Evolutionary conservation across 305 asterid species (phyloP).

Genomic region (Fraxinus latifolia): DNA sequence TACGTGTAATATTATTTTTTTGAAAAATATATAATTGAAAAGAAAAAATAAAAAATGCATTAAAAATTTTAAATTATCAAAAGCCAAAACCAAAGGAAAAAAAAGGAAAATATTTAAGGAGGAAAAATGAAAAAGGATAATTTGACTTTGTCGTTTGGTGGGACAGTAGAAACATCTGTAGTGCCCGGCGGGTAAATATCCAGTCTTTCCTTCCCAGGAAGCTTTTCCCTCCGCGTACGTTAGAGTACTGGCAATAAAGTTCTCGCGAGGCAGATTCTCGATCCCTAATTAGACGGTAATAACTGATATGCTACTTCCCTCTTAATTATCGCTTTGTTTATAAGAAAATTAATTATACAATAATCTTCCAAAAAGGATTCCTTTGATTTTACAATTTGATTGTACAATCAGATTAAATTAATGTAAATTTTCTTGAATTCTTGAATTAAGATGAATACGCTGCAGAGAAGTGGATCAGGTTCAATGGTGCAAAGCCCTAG

Average conservation of each 20-base stretch:
- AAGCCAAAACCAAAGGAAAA: neutral
- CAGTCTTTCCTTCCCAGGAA: neutral
- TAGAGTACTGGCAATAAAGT: neutral
- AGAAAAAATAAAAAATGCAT: too few species aligned
- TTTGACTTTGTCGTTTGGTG: neutral
- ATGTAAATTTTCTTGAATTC: neutral
- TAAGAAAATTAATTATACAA: neutral
- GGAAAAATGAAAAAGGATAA: neutral
- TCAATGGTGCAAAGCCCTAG: slow-evolving; percentile 72
- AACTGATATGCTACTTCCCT: neutral
- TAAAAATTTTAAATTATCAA: too few species aligned
- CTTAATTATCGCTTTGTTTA: neutral
- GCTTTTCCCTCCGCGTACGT: neutral
- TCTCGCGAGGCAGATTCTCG: neutral
- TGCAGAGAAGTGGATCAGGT: slow-evolving; percentile 73
- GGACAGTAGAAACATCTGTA: neutral
- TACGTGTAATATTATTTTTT: too few species aligned
- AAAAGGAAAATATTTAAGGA: too few species aligned
- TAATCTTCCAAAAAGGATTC: neutral
- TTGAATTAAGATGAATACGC: slow-evolving; percentile 38
- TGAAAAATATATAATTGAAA: too few species aligned
- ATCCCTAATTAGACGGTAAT: neutral
- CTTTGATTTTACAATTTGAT: neutral
- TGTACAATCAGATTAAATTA: neutral
- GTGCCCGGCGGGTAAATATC: neutral